Evolutionary conservation across 768 basidiomycete species (phyloP).

Genomic region (Holtermannia corniformis): DNA sequence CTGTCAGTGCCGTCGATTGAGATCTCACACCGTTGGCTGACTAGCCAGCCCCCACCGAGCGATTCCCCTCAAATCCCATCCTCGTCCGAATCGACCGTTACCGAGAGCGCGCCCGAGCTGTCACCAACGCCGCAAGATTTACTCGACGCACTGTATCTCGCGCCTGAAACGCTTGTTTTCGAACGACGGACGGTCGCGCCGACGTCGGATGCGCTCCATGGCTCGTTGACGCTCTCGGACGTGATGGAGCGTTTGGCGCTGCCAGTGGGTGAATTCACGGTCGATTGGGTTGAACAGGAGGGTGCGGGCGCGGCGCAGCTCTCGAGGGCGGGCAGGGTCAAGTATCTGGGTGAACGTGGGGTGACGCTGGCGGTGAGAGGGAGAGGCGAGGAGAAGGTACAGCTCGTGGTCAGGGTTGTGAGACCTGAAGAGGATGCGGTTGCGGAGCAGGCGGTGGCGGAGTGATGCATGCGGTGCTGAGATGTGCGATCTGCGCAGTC

Average conservation of each 20-base stretch:
- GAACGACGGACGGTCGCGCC: constrained; percentile 10
- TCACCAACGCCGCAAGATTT: constrained; percentile 4
- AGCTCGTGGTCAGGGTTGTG: constrained; percentile 13
- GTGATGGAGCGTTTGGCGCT: constrained; percentile 5
- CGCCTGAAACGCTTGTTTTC: constrained; percentile 15
- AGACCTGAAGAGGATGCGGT: constrained; percentile 1
- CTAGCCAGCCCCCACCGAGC: background rate
- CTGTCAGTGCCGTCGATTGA: background rate
- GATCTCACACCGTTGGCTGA: background rate
- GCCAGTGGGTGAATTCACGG: constrained; percentile 2
- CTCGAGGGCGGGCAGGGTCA: constrained; percentile 17
- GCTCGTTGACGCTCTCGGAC: constrained; percentile 18
- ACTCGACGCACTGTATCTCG: constrained; percentile 9
- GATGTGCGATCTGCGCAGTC: background rate
- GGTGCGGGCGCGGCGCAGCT: constrained; percentile 5
- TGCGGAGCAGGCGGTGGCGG: background rate
- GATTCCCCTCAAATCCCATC: constrained; percentile 4
- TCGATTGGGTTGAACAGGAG: constrained; percentile 4
- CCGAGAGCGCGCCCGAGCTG: background rate
- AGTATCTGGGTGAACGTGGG: constrained; percentile 14
- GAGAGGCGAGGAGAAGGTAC: constrained; percentile 8
- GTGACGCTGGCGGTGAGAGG: constrained; percentile 11
- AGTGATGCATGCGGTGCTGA: background rate
- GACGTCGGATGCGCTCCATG: constrained; percentile 4
- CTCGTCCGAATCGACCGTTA: background rate